phyloP scores from a whole-genome alignment of 2,329 filamentous ascomycete genomes.

The Epicoccum sorghinum region DNA sequence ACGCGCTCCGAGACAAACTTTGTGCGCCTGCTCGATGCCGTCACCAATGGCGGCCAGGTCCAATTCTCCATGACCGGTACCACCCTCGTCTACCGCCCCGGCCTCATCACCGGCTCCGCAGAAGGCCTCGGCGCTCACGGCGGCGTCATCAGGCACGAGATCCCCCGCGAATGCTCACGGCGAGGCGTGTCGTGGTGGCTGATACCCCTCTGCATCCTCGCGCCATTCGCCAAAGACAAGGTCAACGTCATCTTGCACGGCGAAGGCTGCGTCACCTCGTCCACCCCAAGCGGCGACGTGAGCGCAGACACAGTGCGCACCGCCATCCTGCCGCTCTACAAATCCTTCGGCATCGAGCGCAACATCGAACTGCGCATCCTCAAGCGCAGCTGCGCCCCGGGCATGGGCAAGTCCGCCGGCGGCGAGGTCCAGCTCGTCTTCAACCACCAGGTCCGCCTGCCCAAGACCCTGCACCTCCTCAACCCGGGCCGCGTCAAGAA shows the following conservation, averaged over 20 bases:
- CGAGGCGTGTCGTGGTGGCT: conserved; percentile 92
- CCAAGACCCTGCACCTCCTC: conserved; percentile 90
- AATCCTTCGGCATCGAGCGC: conserved; percentile 86
- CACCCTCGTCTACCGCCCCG: conserved; percentile 87
- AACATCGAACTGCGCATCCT: conserved; percentile 85
- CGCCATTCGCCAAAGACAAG: conserved; percentile 89
- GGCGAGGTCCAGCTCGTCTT: conserved; percentile 94
- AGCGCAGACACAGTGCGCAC: conserved; percentile 93
- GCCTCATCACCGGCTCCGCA: conserved; percentile 85
- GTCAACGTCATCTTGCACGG: conserved; percentile 91
- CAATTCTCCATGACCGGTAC: conserved; percentile 97
- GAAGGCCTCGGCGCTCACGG: conserved; percentile 73
- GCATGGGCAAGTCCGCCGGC: conserved; percentile 78
- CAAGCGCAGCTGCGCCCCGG: conserved; percentile 71
- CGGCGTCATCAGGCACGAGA: conserved; percentile 79
- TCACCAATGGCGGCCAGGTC: conserved; percentile 94
- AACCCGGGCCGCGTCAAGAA: conserved; percentile 84
- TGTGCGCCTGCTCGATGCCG: conserved; percentile 87
- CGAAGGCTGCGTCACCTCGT: conserved; percentile 88
- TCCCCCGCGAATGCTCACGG: conserved; percentile 76
- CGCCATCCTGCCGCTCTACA: conserved; percentile 87
- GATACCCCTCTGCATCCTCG: conserved; percentile 84
- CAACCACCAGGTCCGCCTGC: conserved; percentile 88
- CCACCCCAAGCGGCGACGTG: conserved; percentile 83
- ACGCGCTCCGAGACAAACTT: conserved; percentile 94